Evolutionary conservation across 2,329 filamentous ascomycete species (phyloP), one percentile per base, ranked within the genome.

Genomic region (Cytospora paraplurivora): DNA sequence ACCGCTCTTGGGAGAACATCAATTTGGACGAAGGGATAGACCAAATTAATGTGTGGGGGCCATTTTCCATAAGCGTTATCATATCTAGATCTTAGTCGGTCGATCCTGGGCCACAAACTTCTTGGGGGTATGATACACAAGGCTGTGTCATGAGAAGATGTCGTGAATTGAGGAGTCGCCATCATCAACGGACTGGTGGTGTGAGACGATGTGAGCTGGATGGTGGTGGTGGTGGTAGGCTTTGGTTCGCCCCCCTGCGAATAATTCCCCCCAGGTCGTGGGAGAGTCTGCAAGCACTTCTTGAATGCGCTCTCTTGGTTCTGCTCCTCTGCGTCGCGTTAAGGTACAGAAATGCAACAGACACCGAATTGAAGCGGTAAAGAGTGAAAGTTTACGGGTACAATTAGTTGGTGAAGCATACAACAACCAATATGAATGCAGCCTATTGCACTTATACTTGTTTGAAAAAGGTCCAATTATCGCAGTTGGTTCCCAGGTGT

Each of bases 1-100:
- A 75, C 75, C 1, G 82, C 84, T 21, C 71, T 68, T 1, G 74
- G 68, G 2, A 90, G 76, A 10, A 68, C 68, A 2, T 82, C 78
- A 0, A 78, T 74, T 3, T 74, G 71, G 7, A 88, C 84, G 71
- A 89, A 90, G 0, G 87, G 88, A 70, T 90, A 90, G 27, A 89
- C 69, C 33, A 90, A 73, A 68, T 89, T 90, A 69, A 90, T 71
- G 68, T 90, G 88, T 13, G 87, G 84, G 4, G 87, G 86, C 88
- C 88, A 90, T 73, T 79, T 84, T 33, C 76, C 77, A 67, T 82
- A 83, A 0, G 82, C 79, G 65, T 85, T 85, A 72, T 90, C 88
- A 73, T 90, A 87, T 13, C 86, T 75, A n/a, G 76, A 78, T 52
- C 88, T 82, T 3, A 91, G 73, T 15, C 76, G 74, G 67, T 89